These are phyloP conservation scores for Geranomyces variabilis DNA, from an alignment of 192 early-diverging fungal genomes.

Conservation along the genomic window DNA sequence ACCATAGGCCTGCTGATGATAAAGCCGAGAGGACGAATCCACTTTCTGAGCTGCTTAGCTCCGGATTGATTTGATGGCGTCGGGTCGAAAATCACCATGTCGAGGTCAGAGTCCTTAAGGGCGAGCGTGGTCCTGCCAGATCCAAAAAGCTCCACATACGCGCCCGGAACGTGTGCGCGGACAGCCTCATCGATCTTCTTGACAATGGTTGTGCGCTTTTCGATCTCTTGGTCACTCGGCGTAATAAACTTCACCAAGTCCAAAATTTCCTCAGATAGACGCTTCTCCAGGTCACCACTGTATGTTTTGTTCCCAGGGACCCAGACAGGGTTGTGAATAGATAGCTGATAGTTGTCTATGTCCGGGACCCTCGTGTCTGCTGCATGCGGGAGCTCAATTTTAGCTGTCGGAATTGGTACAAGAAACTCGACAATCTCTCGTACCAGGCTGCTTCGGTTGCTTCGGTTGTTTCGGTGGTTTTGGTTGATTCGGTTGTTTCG, in stretches of 20 bases:
- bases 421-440: too few species aligned
- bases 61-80: background rate
- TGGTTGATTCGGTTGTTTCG: too few species aligned
- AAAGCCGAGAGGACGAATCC: background rate
- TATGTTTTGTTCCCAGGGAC: background rate
- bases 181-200: background rate
- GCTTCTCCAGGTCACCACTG: slow-evolving; percentile 22
- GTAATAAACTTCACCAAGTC: slow-evolving; percentile 21
- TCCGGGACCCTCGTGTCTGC: too few species aligned
- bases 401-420: too few species aligned
- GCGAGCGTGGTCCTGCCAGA: slow-evolving; percentile 8
- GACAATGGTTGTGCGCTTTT: background rate
- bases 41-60: background rate
- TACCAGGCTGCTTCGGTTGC: too few species aligned
- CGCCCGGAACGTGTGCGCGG: background rate
- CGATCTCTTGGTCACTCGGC: slow-evolving; percentile 5
- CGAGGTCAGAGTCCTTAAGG: slow-evolving; percentile 21
- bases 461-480: too few species aligned
- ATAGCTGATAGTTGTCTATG: too few species aligned
- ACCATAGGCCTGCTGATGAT: background rate
- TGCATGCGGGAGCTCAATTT: too few species aligned
- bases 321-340: slow-evolving; percentile 1
- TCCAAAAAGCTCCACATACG: slow-evolving; percentile 16
- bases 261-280: slow-evolving; percentile 24
- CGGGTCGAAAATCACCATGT: slow-evolving; percentile 25